A percentile compares a stretch with the other conserved stretches of the same genome.
These are phyloP conservation scores for Coniella lustricola DNA, from an alignment of 2,329 filamentous ascomycete genomes.

Conservation along the genomic window DNA sequence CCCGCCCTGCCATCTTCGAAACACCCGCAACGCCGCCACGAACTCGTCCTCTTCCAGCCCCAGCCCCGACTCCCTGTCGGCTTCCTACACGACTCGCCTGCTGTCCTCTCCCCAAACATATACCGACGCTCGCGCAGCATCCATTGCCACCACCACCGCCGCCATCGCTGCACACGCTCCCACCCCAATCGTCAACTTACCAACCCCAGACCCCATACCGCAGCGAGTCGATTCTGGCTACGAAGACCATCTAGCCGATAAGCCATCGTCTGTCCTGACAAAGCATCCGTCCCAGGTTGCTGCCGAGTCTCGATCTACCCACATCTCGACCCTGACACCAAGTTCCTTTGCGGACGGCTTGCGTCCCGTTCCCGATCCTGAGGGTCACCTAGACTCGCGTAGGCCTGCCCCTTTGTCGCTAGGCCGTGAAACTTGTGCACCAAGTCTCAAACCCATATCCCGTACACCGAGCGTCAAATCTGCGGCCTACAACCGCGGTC, in stretches of 20 bases:
- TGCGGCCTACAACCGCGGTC: conserved; percentile 38
- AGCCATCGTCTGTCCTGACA: conserved; percentile 9
- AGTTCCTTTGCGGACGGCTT: conserved; percentile 11
- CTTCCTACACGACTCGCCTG: conserved; percentile 9
- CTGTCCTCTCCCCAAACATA: conserved; percentile 7
- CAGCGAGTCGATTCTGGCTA: conserved; percentile 11
- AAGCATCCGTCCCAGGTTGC: conserved; percentile 15
- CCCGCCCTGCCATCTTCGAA: conserved; percentile 16
- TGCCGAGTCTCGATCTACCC: conserved; percentile 15
- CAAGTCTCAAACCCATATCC: conserved; percentile 45
- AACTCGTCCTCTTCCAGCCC: conserved; percentile 17
- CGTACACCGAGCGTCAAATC: conserved; percentile 57
- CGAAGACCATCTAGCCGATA: conserved; percentile 14
- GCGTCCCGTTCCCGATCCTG: conserved; percentile 11
- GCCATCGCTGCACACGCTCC: conserved; percentile 26
- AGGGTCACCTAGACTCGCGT: conserved; percentile 14
- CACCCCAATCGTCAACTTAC: conserved; percentile 20
- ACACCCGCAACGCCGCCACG: conserved; percentile 19
- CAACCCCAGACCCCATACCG: conserved; percentile 14
- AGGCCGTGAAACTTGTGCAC: conserved; percentile 34
- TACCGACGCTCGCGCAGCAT: no score
- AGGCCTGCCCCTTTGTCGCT: conserved; percentile 23
- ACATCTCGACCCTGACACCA: conserved; percentile 18
- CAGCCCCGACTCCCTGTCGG: conserved; percentile 8
- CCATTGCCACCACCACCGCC: conserved; percentile 21